Evolutionary conservation across 1,284 basidiomycete genomes (phyloP), one percentile per base, ranked within the genome.

Genomic region (Porogramme epimiltina): DNA sequence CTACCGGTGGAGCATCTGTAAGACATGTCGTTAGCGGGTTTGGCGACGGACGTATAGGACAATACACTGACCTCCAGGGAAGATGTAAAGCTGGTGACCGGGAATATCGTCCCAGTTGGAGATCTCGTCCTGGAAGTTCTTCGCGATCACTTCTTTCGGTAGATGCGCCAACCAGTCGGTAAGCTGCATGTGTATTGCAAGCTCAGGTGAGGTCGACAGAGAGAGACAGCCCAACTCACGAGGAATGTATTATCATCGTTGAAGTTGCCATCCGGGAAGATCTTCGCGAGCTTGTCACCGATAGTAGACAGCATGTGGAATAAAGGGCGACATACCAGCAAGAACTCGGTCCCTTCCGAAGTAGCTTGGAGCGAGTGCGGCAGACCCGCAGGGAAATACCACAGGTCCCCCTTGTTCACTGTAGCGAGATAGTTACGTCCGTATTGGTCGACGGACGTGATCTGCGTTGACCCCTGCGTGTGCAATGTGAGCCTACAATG

Each of bases 161-260:
- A 84, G 77, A 59, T 88, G 86, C 1, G 82, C 66, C 9, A 85
- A 62, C 83, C 84, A 87, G 58, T 85, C 83, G 4, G 82, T 84
- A 43, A 83, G 64, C 76, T 81, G 44, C n/a, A n/a, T n/a, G n/a
- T n/a, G n/a, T n/a, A n/a, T 5, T 73, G 43, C 33, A 31, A 47
- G 39, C 13, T 13, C 23, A 45, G 6, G 31, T 31, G 25, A 25
- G 8, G 25, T 36, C n/a, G 18, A n/a, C 13, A 26, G 10, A 74
- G 65, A 50, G 74, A 66, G 51, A 11, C 23, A 34, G 18, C 6
- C 16, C 34, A 25, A 42, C 57, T 24, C 45, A 84, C 78, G 62
- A 85, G 67, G 70, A 89, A 85, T 0, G 85, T 88, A 8, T 71
- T 70, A 62, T 85, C 82, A 62, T 86, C 85, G 64, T 74, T 79